phyloP scores from a whole-genome alignment of 1,139 yeast genomes.

The Debaryomycetaceae sp. region DNA sequence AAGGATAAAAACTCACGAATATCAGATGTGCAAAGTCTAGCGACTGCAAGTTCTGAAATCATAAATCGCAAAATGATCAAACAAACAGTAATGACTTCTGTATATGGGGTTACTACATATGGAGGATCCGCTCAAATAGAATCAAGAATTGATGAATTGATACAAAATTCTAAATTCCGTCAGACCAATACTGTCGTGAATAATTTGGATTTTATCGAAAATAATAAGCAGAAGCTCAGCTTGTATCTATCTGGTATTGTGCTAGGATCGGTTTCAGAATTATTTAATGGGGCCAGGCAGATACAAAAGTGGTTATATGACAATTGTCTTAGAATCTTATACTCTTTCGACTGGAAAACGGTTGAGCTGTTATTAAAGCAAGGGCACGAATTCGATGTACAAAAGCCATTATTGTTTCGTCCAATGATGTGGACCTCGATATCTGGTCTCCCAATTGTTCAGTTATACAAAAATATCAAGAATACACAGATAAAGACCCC shows the following conservation, averaged over 20 bases:
- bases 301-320: constrained; percentile 39
- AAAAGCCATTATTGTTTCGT: constrained; percentile 14
- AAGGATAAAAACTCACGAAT: constrained; percentile 7
- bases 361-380: neutral
- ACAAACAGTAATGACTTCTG: constrained; percentile 96
- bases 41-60: constrained; percentile 16
- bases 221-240: constrained; percentile 10
- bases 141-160: constrained; percentile 20
- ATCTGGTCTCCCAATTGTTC: constrained; percentile 43
- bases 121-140: constrained; percentile 38
- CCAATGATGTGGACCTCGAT: constrained; percentile 47
- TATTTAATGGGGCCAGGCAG: constrained; percentile 32
- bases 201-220: constrained; percentile 2
- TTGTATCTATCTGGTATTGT: constrained; percentile 26
- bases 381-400: constrained; percentile 14
- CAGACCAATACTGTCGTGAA: constrained; percentile 1
- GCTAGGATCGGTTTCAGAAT: constrained; percentile 28
- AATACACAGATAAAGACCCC: constrained; percentile 17
- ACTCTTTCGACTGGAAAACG: constrained; percentile 23
- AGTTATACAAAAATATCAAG: constrained; percentile 26
- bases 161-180: constrained; percentile 8
- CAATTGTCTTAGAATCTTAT: constrained; percentile 27
- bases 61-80: constrained; percentile 77
- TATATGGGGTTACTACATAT: constrained; percentile 41
- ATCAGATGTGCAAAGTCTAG: constrained; percentile 6